A percentile compares a stretch with the other conserved stretches of the same genome.
Evolutionary conservation across 148 eudicot genomes (phyloP).

Genomic region (Camellia japonica): DNA sequence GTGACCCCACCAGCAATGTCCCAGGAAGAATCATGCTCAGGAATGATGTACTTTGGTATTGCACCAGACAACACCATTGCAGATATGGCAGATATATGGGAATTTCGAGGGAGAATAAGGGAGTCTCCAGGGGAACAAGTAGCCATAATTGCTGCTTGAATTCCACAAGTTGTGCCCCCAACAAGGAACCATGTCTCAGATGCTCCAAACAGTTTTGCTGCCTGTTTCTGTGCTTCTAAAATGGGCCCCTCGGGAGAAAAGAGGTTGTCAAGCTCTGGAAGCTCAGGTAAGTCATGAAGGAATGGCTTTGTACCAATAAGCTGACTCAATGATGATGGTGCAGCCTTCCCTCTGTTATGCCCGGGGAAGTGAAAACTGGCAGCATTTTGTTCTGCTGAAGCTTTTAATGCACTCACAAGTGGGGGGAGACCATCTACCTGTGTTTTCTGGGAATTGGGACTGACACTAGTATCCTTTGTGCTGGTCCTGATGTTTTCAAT

Average conservation of each 20-base stretch:
- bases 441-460: conserved; percentile 13
- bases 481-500: neutral
- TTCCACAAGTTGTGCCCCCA: conserved; percentile 92
- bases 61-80: conserved; percentile 74
- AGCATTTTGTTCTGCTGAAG: conserved; percentile 51
- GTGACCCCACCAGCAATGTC: conserved; percentile 66
- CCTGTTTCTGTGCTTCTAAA: conserved; percentile 62
- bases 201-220: conserved; percentile 77
- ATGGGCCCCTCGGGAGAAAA: conserved; percentile 69
- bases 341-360: conserved; percentile 75
- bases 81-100: conserved; percentile 67
- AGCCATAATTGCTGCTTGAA: conserved; percentile 76
- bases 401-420: conserved; percentile 60
- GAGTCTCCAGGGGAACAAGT: conserved; percentile 76
- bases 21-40: conserved; percentile 62
- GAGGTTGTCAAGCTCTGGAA: conserved; percentile 72
- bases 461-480: conserved; percentile 3
- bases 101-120: conserved; percentile 76
- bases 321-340: conserved; percentile 57
- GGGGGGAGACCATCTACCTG: conserved; percentile 36
- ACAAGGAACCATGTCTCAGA: conserved; percentile 87
- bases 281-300: conserved; percentile 59
- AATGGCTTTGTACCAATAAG: conserved; percentile 63
- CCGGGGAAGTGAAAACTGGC: conserved; percentile 90
- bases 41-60: conserved; percentile 61